Conservation (phyloP, 371 early-diverging fungal genomes). For the Mucor lusitanicus region DNA sequence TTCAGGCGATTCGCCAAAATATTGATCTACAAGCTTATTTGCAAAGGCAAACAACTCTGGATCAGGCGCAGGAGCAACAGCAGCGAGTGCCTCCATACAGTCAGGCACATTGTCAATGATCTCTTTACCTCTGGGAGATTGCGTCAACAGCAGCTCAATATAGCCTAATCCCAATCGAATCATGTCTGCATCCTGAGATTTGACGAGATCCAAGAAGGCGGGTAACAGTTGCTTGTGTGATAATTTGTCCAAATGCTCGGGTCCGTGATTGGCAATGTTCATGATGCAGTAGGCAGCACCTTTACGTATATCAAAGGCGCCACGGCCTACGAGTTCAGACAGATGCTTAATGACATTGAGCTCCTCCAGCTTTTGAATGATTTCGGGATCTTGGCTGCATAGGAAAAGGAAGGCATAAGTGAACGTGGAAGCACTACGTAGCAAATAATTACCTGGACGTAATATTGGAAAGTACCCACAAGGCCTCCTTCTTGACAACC, state of each 20-base stretch:
- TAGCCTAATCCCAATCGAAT: conserved; percentile 25
- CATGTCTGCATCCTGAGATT: conserved; percentile 33
- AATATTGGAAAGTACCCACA: conserved; percentile 76
- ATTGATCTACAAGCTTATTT: conserved; percentile 28
- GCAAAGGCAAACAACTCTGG: conserved; percentile 28
- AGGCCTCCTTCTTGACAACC: conserved; percentile 71
- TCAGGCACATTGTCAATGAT: conserved; percentile 26
- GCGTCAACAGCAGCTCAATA: conserved; percentile 23
- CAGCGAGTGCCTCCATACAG: conserved; percentile 30
- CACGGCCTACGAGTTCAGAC: conserved; percentile 54
- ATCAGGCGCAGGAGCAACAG: conserved; percentile 30
- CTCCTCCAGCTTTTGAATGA: conserved; percentile 43
- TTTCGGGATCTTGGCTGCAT: conserved; percentile 15
- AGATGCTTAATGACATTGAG: conserved; percentile 56
- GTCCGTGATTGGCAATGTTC: conserved; percentile 29
- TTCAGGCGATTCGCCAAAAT: conserved; percentile 23
- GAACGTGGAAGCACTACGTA: not conserved
- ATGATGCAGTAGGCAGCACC: conserved; percentile 46
- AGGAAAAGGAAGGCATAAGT: not conserved
- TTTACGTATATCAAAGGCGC: conserved; percentile 67
- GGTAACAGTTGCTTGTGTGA: conserved; percentile 13
- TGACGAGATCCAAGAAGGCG: conserved; percentile 23
- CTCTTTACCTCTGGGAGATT: conserved; percentile 20
- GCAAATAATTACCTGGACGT: conserved; percentile 54
- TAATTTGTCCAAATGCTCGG: conserved; percentile 23